Conservation (phyloP, 2,329 filamentous ascomycete genomes). For the Pestalotiopsis sp. region DNA sequence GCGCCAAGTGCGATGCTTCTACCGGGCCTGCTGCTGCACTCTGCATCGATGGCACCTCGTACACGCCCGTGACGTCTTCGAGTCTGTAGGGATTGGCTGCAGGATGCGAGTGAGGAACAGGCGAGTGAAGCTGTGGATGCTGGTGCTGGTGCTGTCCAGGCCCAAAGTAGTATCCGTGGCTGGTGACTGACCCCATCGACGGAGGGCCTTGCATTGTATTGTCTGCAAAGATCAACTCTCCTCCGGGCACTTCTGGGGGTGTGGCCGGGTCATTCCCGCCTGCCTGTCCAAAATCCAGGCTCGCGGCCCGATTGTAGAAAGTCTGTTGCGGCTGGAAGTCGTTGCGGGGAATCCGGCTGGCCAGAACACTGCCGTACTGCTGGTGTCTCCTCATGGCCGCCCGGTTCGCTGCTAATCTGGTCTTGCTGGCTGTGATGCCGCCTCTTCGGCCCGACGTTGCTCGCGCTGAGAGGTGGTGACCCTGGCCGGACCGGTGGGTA, state of each 20-base stretch:
- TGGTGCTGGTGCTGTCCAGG: conserved; percentile 3
- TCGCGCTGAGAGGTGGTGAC: conserved; percentile 20
- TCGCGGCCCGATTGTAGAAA: conserved; percentile 14
- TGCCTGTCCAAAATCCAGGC: conserved; percentile 7
- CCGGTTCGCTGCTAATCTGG: conserved; percentile 22
- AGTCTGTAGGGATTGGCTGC: conserved; percentile 19
- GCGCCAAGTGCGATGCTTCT: conserved; percentile 11
- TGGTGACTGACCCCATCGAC: conserved; percentile 8
- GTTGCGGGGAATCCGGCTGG: conserved; percentile 12
- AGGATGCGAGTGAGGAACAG: conserved; percentile 6
- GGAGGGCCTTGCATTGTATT: conserved; percentile 16
- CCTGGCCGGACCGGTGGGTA: conserved; percentile 8
- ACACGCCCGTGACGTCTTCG: conserved; percentile 21
- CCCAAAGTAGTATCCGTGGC: conserved; percentile 19
- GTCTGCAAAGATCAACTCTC: conserved; percentile 15
- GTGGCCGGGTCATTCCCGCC: conserved; percentile 14
- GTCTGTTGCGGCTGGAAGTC: neutral
- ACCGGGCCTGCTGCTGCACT: conserved; percentile 1
- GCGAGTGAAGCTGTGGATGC: conserved; percentile 10
- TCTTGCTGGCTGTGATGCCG: conserved; percentile 26
- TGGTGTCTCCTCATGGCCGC: conserved; percentile 14
- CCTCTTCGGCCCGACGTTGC: conserved; percentile 30
- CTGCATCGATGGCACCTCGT: conserved; percentile 16
- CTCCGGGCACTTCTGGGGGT: conserved; percentile 15
- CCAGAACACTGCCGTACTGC: conserved; percentile 11